Percentiles rank a stretch among this genome's conserved stretches.
Evolutionary conservation across 176 grass and related monocot genomes (phyloP).

Genomic region (Microstegium vimineum): DNA sequence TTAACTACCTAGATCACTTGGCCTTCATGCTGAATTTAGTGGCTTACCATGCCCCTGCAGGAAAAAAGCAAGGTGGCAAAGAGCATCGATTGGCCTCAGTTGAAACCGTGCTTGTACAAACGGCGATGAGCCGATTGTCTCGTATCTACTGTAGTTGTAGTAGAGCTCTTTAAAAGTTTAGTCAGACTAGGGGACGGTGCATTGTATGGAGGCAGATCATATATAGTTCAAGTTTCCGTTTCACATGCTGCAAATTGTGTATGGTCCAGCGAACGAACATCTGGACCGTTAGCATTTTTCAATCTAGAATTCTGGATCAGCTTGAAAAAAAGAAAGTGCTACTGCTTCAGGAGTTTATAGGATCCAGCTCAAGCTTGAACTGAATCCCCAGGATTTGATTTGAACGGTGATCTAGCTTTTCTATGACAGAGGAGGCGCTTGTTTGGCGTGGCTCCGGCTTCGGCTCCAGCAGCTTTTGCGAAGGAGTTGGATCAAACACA

Average conservation of each 20-base stretch:
- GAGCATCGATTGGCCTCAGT: slow-evolving; percentile 72
- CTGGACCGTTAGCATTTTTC: background rate
- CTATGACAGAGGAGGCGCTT: background rate
- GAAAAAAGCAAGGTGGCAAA: slow-evolving; percentile 47
- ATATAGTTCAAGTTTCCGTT: background rate
- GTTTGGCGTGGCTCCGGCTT: too few species aligned
- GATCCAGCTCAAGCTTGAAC: too few species aligned
- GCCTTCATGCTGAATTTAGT: background rate
- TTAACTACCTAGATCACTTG: background rate
- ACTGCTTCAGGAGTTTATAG: too few species aligned
- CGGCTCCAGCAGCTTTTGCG: too few species aligned
- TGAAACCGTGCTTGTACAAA: slow-evolving; percentile 97
- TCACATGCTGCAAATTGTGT: background rate
- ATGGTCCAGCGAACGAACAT: background rate
- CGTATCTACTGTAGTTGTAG: background rate
- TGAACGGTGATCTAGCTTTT: background rate
- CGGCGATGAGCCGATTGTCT: slow-evolving; percentile 39
- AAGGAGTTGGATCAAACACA: too few species aligned
- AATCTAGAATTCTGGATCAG: background rate
- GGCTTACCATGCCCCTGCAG: slow-evolving; percentile 34
- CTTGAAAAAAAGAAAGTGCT: background rate
- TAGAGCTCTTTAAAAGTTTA: background rate
- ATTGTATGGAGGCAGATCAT: background rate
- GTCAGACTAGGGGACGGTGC: background rate
- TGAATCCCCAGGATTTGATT: too few species aligned